These are phyloP conservation scores for Blastocystis sp. DNA, from an alignment of 352 stramenopile genomes.

Conservation along the genomic window DNA sequence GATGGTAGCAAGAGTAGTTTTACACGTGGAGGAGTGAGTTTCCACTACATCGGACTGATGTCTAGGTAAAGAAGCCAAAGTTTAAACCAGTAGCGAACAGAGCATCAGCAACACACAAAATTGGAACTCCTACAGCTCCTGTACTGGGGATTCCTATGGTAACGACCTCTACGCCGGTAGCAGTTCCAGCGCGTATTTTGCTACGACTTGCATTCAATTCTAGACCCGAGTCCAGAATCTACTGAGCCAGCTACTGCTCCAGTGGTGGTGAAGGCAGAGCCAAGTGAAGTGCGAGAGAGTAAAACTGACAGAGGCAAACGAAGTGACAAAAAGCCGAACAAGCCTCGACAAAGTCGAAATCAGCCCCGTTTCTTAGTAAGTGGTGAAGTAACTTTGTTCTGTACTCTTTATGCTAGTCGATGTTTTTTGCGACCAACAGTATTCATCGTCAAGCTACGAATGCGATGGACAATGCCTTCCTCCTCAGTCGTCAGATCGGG, in stretches of 20 bases:
- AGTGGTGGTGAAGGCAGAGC: background rate
- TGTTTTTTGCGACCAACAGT: slow-evolving; percentile 48
- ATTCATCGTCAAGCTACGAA: background rate
- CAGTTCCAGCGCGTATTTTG: background rate
- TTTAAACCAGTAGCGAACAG: slow-evolving; percentile 38
- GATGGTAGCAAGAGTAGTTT: background rate
- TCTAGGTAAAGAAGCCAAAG: slow-evolving; percentile 50
- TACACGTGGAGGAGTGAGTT: background rate
- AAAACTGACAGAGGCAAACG: background rate
- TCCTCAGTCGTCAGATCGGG: background rate
- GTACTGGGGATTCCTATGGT: background rate
- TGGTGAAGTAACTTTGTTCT: background rate
- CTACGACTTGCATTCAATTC: background rate
- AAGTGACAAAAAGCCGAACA: background rate
- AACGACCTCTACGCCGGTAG: background rate
- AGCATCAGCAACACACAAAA: background rate
- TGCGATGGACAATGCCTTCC: slow-evolving; percentile 35
- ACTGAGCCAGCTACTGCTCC: background rate
- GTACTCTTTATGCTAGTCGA: background rate
- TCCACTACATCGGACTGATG: background rate
- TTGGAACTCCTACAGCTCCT: background rate
- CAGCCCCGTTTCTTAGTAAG: slow-evolving; percentile 33
- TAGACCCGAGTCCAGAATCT: background rate
- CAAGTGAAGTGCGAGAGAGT: background rate
- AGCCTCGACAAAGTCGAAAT: background rate